Conservation (phyloP, 352 stramenopile genomes). For the Pythium pectinolyticum region DNA sequence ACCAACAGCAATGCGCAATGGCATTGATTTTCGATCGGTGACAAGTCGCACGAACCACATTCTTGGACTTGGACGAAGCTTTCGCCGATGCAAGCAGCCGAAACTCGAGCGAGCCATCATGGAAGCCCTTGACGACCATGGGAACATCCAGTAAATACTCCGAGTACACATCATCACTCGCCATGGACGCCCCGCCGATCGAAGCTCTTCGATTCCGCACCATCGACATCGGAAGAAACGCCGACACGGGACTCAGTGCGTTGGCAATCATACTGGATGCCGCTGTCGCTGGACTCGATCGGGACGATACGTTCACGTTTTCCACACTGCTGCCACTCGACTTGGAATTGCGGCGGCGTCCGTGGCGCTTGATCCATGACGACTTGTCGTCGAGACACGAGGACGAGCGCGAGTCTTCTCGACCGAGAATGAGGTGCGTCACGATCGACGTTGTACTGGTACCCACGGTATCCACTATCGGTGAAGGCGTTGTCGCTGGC, state of each 20-base stretch:
- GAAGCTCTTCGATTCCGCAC: constrained; percentile 1
- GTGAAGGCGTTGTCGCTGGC: too few relatives aligned
- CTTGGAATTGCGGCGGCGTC: constrained; percentile 7
- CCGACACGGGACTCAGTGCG: constrained; percentile 23
- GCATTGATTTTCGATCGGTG: constrained; percentile 21
- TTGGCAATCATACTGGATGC: constrained; percentile 22
- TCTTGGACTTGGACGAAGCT: background rate
- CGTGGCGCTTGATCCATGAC: background rate
- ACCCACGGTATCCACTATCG: too few relatives aligned
- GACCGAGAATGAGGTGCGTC: constrained; percentile 28
- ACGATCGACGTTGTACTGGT: background rate
- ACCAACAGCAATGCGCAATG: constrained; percentile 30
- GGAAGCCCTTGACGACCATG: constrained; percentile 47
- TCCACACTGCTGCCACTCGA: too few relatives aligned
- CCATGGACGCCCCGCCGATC: constrained; percentile 5
- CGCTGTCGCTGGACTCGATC: background rate
- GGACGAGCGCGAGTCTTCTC: constrained; percentile 28
- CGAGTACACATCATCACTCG: constrained; percentile 20
- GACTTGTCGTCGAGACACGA: constrained; percentile 8
- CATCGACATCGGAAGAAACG: constrained; percentile 18
- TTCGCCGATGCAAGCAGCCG: constrained; percentile 29
- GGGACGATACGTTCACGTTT: background rate
- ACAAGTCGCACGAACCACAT: constrained; percentile 1
- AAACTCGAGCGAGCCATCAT: constrained; percentile 49
- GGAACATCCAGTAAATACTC: constrained; percentile 62